Conservation (phyloP, 2,329 filamentous ascomycete species). For the Microdochium paspali region DNA sequence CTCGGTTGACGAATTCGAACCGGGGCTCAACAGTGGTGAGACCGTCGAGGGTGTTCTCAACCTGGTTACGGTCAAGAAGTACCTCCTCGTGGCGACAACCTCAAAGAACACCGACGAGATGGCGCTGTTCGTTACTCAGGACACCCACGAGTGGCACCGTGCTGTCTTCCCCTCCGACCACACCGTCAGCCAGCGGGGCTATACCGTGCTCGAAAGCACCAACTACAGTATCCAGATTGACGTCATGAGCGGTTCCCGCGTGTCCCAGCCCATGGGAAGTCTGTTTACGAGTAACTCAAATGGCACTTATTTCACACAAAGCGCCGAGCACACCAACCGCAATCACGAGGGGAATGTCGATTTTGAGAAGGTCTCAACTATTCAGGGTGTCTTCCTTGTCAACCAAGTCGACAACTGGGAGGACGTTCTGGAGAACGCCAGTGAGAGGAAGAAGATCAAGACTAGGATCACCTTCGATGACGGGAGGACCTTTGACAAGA, state of each 20-base stretch:
- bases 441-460: conserved; percentile 56
- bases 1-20: conserved; percentile 57
- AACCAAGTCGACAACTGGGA: conserved; percentile 85
- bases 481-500: conserved; percentile 69
- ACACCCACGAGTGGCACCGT: conserved; percentile 80
- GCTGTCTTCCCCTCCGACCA: conserved; percentile 82
- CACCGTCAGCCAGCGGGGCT: conserved; percentile 72
- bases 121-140: conserved; percentile 80
- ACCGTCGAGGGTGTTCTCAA: conserved; percentile 73
- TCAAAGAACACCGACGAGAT: conserved; percentile 79
- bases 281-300: conserved; percentile 96
- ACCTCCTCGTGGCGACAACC: conserved; percentile 72
- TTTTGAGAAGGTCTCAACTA: conserved; percentile 86
- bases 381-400: conserved; percentile 86
- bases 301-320: conserved; percentile 89
- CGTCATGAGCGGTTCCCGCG: conserved; percentile 62
- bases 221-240: conserved; percentile 98
- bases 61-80: conserved; percentile 77
- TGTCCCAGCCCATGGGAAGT: conserved; percentile 66
- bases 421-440: conserved; percentile 49
- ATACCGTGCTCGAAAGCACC: conserved; percentile 90
- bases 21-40: conserved; percentile 63
- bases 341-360: conserved; percentile 70
- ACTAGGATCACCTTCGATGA: conserved; percentile 93
- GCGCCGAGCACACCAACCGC: conserved; percentile 87